Conservation (phyloP, 768 basidiomycete genomes). For the Mycena maculata region DNA sequence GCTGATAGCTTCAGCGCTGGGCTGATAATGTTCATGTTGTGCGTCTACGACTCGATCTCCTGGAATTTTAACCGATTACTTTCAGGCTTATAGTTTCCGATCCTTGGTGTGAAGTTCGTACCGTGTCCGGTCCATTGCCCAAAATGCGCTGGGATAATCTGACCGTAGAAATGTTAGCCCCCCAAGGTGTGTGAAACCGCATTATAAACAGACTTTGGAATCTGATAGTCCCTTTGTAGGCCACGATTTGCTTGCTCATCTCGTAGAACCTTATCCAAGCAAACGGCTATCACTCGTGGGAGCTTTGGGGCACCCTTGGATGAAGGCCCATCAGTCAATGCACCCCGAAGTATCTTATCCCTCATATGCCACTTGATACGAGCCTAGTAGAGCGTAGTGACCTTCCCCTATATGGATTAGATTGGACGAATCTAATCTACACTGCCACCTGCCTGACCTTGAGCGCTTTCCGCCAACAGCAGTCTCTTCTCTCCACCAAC, state of each 20-base stretch:
- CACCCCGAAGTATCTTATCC: background rate
- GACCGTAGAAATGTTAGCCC: background rate
- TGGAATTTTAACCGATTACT: background rate
- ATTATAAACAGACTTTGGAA: background rate
- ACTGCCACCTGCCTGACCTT: too few species aligned
- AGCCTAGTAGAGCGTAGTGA: too few species aligned
- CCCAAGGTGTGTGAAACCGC: constrained; percentile 15
- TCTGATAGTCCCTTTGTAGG: background rate
- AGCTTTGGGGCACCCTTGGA: constrained; percentile 24
- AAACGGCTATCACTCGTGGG: constrained; percentile 20
- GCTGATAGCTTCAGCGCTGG: constrained; percentile 29
- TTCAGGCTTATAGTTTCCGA: constrained; percentile 13
- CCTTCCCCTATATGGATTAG: too few species aligned
- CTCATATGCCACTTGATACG: background rate
- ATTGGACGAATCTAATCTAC: too few species aligned
- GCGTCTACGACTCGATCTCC: background rate
- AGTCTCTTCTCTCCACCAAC: too few species aligned
- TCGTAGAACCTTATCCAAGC: constrained; percentile 9
- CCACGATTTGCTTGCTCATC: constrained; percentile 18
- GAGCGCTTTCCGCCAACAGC: too few species aligned
- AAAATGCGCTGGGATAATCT: constrained; percentile 11
- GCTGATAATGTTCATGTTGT: constrained; percentile 30
- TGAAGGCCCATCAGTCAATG: constrained; percentile 12
- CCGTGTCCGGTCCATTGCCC: background rate
- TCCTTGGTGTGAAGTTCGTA: background rate